A percentile compares a stretch with the other conserved stretches of the same genome.
phyloP scores from a whole-genome alignment of 768 basidiomycete genomes.

The Tylopilus balloui region DNA sequence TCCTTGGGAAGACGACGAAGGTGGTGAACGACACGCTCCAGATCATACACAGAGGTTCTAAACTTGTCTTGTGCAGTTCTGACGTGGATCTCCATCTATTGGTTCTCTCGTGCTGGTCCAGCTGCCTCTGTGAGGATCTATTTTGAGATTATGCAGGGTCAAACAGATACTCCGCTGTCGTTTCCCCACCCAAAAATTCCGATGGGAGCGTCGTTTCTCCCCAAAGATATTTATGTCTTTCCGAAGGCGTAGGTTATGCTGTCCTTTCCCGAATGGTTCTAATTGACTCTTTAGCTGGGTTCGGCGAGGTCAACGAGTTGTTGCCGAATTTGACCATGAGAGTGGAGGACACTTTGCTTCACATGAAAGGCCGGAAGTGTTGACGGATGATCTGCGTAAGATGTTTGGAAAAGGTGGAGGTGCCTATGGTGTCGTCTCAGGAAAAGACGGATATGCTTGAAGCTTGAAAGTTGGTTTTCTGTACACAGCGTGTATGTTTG shows the following conservation, averaged over 20 bases:
- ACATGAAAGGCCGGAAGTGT: slow-evolving; percentile 42
- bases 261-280: not conserved
- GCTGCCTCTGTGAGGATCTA: slow-evolving; percentile 55
- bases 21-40: slow-evolving; percentile 23
- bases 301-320: slow-evolving; percentile 33
- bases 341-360: slow-evolving; percentile 59
- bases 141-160: slow-evolving; percentile 39
- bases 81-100: slow-evolving; percentile 55
- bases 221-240: slow-evolving; percentile 39
- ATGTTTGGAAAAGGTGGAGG: slow-evolving; percentile 55
- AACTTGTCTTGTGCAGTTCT: slow-evolving; percentile 38
- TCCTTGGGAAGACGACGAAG: slow-evolving; percentile 54
- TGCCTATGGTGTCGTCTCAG: slow-evolving; percentile 45
- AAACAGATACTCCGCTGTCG: not conserved
- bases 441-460: slow-evolving; percentile 39
- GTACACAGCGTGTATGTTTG: no score
- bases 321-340: slow-evolving; percentile 47
- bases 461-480: no score
- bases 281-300: slow-evolving; percentile 37
- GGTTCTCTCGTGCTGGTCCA: slow-evolving; percentile 56
- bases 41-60: not conserved
- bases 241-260: slow-evolving; percentile 34
- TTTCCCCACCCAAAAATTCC: slow-evolving; percentile 31
- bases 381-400: slow-evolving; percentile 47
- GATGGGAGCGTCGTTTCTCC: slow-evolving; percentile 47